These are phyloP conservation scores for Colletotrichum sp. DNA, from an alignment of 2,329 filamentous ascomycete species.

Conservation along the genomic window DNA sequence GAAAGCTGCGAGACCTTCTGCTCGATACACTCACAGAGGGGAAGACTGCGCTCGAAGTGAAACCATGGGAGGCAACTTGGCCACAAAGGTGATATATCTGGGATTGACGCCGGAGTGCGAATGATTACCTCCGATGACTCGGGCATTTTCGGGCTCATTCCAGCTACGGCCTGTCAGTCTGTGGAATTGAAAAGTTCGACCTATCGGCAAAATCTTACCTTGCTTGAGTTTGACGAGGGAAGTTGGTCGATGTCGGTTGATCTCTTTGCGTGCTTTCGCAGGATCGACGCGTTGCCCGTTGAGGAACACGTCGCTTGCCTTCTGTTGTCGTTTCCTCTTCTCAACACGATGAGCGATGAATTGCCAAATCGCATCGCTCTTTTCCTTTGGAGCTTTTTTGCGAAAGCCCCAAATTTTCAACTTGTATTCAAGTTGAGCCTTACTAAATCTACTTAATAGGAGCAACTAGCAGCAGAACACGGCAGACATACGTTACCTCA, in stretches of 20 bases:
- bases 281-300: not conserved
- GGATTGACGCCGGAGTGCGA: not conserved
- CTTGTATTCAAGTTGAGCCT: slow-evolving; percentile 5
- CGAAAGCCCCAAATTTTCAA: not conserved
- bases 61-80: not conserved
- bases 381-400: not conserved
- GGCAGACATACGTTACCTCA: not conserved
- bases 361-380: not conserved
- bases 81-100: not conserved
- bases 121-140: not conserved
- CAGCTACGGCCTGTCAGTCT: not conserved
- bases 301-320: not conserved
- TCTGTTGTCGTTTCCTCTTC: not conserved
- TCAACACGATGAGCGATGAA: not conserved
- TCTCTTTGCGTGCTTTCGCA: not conserved
- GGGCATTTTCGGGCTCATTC: not conserved
- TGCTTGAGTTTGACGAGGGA: not conserved
- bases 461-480: too few relatives aligned
- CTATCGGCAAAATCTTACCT: not conserved
- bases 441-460: not conserved
- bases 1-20: too few relatives aligned
- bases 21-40: not conserved
- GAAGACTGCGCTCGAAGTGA: not conserved
- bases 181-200: not conserved
- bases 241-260: not conserved